Conservation (phyloP, 2,329 filamentous ascomycete genomes). For the Exophiala alcalophila region DNA sequence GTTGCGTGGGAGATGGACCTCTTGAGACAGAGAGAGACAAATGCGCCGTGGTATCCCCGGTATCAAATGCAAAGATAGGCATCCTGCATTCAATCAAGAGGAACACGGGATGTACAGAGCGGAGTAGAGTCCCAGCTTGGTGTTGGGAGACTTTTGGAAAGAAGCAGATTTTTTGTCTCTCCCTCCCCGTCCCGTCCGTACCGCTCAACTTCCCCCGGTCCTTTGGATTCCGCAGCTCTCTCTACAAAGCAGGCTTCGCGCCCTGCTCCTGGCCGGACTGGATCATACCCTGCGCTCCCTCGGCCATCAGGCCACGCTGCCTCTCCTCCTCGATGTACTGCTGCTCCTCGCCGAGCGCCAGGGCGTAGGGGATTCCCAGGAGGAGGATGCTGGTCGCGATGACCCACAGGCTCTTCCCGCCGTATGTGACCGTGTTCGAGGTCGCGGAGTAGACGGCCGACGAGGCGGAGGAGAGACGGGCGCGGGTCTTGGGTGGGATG, state of each 20-base stretch:
- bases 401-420: constrained; percentile 86
- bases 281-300: constrained; percentile 55
- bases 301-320: constrained; percentile 85
- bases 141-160: too few species aligned
- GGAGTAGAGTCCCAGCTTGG: too few species aligned
- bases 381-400: constrained; percentile 85
- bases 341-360: constrained; percentile 94
- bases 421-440: constrained; percentile 55
- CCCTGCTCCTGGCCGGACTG: constrained; percentile 12
- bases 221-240: not conserved
- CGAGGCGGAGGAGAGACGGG: constrained; percentile 61
- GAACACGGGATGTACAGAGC: too few species aligned
- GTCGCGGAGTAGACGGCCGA: constrained; percentile 45
- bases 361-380: constrained; percentile 86
- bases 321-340: constrained; percentile 96
- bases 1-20: too few species aligned
- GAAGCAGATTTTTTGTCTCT: not conserved
- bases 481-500: constrained; percentile 68
- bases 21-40: too few species aligned
- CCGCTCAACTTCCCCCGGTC: not conserved
- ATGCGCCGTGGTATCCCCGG: too few species aligned
- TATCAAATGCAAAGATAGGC: too few species aligned
- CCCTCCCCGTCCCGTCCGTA: not conserved
- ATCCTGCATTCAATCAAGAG: too few species aligned
- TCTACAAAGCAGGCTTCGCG: constrained; percentile 25